Evolutionary conservation across 176 grass and related monocot species (phyloP).

Genomic region (Paspalum vaginatum): DNA sequence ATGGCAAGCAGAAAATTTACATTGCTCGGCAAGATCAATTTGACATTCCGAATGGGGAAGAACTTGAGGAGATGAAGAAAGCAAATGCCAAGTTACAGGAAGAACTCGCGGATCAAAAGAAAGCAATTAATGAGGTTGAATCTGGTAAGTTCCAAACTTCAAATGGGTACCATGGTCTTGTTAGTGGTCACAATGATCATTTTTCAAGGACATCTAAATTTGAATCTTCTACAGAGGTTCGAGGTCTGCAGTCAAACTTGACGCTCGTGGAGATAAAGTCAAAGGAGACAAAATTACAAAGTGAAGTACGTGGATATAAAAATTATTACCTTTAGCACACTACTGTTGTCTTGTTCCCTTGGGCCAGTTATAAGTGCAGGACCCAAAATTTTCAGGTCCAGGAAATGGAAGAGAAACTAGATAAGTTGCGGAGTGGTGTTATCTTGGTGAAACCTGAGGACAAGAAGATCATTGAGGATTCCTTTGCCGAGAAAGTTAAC

Average conservation of each 20-base stretch:
- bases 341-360: slow-evolving; percentile 4
- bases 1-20: slow-evolving; percentile 98
- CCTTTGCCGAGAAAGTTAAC: slow-evolving; percentile 78
- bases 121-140: slow-evolving; percentile 75
- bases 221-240: slow-evolving; percentile 66
- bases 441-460: slow-evolving; percentile 94
- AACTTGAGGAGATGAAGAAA: slow-evolving; percentile 93
- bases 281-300: slow-evolving; percentile 73
- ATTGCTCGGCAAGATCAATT: slow-evolving; percentile 96
- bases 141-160: slow-evolving; percentile 58
- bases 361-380: slow-evolving; percentile 7
- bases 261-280: slow-evolving; percentile 75
- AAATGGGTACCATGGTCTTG: not conserved
- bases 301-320: slow-evolving; percentile 52
- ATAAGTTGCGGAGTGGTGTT: slow-evolving; percentile 69
- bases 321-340: not conserved
- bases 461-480: slow-evolving; percentile 81
- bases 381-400: slow-evolving; percentile 50
- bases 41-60: slow-evolving; percentile 81
- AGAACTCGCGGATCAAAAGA: slow-evolving; percentile 77
- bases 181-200: not conserved
- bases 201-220: slow-evolving; percentile 33
- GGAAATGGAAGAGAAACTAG: slow-evolving; percentile 87
- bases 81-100: slow-evolving; percentile 76
- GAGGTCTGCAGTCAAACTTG: slow-evolving; percentile 85